A percentile compares a stretch with the other conserved stretches of the same genome.
Conservation (phyloP, 495 filamentous ascomycete genomes). For the Penicillium psychrofluorescens region DNA sequence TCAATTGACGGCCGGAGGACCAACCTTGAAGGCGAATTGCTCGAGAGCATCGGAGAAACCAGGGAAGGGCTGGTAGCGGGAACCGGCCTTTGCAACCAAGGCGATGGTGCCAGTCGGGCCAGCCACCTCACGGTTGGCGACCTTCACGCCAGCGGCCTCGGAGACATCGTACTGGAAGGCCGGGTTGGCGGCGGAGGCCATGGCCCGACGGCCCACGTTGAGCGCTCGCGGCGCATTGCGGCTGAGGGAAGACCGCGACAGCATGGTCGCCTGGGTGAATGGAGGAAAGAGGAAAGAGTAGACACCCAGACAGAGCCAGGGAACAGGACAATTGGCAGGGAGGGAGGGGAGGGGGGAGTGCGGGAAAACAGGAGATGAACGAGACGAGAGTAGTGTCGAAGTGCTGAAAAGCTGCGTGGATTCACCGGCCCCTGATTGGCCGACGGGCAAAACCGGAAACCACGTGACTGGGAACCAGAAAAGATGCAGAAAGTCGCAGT, state of each 20-base stretch:
- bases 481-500: background rate
- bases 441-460: constrained; percentile 30
- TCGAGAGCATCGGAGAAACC: constrained; percentile 85
- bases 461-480: constrained; percentile 17
- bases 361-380: constrained; percentile 20
- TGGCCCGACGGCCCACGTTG: constrained; percentile 54
- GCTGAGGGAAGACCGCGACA: constrained; percentile 73
- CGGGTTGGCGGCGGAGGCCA: constrained; percentile 74
- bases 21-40: constrained; percentile 93
- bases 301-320: constrained; percentile 29
- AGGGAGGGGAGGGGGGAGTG: constrained; percentile 17
- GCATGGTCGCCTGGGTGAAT: constrained; percentile 58
- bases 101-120: constrained; percentile 86
- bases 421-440: constrained; percentile 38
- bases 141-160: constrained; percentile 80
- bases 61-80: constrained; percentile 81
- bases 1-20: constrained; percentile 27
- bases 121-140: constrained; percentile 78
- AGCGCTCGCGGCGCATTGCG: constrained; percentile 71
- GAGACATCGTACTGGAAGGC: constrained; percentile 83
- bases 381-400: constrained; percentile 15
- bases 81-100: constrained; percentile 85
- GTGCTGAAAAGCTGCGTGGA: constrained; percentile 42
- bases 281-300: constrained; percentile 15
- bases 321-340: constrained; percentile 34